Conservation (phyloP, 768 basidiomycete genomes). For the Mycena floridula region DNA sequence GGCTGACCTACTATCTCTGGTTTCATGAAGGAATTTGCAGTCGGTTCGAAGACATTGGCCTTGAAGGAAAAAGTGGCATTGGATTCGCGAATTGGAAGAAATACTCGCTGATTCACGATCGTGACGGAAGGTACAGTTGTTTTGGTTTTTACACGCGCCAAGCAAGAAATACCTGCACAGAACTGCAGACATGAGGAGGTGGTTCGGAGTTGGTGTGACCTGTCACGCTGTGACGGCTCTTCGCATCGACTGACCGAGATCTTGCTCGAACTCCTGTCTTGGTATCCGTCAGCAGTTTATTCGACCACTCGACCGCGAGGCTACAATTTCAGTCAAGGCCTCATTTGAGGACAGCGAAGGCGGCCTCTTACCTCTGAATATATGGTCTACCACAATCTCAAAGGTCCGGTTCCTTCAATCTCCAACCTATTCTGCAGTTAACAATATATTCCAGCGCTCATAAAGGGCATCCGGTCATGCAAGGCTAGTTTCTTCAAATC, state of each 20-base stretch:
- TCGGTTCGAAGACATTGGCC: neutral
- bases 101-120: too few relatives aligned
- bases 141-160: conserved; percentile 2
- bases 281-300: neutral
- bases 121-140: conserved; percentile 3
- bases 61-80: neutral
- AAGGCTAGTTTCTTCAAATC: conserved; percentile 47
- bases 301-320: neutral
- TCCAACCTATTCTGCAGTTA: neutral
- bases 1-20: neutral
- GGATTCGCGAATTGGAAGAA: neutral
- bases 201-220: neutral
- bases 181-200: neutral
- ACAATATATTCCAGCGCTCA: conserved; percentile 56
- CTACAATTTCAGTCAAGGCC: neutral
- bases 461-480: conserved; percentile 97
- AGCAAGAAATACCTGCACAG: conserved; percentile 2
- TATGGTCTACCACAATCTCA: conserved; percentile 87
- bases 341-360: conserved; percentile 1
- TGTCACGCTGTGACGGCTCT: neutral
- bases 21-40: neutral
- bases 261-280: neutral
- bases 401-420: conserved; percentile 42
- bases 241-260: neutral
- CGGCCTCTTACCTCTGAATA: conserved; percentile 19